Percentiles rank a stretch among this genome's conserved stretches.
Evolutionary conservation across 2,329 filamentous ascomycete genomes (phyloP).

Genomic region (Chrysoporthe cubensis): DNA sequence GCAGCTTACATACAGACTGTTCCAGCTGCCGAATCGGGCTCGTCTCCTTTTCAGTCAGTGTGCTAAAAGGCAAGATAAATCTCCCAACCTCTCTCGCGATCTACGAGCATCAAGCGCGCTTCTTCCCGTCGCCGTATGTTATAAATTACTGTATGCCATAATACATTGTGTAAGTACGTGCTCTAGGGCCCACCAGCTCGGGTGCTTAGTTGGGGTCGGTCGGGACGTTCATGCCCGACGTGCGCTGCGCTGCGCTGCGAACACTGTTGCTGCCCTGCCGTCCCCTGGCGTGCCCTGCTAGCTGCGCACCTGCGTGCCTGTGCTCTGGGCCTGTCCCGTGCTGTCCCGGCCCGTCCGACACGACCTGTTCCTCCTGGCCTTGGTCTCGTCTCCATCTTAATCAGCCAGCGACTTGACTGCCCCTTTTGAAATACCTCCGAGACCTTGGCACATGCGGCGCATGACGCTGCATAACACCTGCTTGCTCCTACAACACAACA

Average conservation of each 20-base stretch:
- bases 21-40: background rate
- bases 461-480: slow-evolving; percentile 25
- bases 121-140: background rate
- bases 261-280: background rate
- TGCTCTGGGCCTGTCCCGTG: background rate
- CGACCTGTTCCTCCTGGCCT: slow-evolving; percentile 2
- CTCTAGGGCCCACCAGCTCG: background rate
- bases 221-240: background rate
- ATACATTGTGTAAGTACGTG: background rate
- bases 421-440: slow-evolving; percentile 6
- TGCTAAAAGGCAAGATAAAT: too few species aligned
- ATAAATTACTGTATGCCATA: too few species aligned
- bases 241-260: background rate
- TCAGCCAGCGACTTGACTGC: slow-evolving; percentile 15
- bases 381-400: slow-evolving; percentile 11
- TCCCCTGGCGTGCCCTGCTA: background rate
- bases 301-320: too few species aligned
- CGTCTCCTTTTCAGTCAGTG: background rate
- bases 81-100: too few species aligned
- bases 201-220: background rate
- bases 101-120: background rate
- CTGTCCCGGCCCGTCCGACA: background rate
- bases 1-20: background rate
- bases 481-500: slow-evolving; percentile 9
- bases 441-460: slow-evolving; percentile 15